Evolutionary conservation across 2,329 filamentous ascomycete genomes (phyloP).

Genomic region (Calycina marina): DNA sequence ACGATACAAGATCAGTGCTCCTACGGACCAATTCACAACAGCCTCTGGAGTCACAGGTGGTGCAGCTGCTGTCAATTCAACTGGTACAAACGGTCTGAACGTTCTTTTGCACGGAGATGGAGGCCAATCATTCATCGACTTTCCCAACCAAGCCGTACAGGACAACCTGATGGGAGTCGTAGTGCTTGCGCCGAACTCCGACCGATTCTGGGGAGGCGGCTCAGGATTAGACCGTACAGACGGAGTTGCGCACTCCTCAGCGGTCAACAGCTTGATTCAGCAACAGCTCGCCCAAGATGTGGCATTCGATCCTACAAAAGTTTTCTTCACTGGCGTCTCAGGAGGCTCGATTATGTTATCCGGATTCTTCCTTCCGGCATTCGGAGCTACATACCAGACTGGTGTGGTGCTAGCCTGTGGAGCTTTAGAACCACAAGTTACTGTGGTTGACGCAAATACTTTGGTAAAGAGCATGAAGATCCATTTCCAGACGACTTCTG

Average conservation of each 20-base stretch:
- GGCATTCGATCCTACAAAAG: constrained; percentile 34
- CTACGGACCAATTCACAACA: constrained; percentile 36
- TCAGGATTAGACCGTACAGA: constrained; percentile 36
- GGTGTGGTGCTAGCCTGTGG: constrained; percentile 43
- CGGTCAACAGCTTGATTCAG: constrained; percentile 36
- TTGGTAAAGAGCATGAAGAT: constrained; percentile 33
- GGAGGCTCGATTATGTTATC: constrained; percentile 38
- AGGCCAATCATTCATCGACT: constrained; percentile 56
- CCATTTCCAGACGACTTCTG: constrained; percentile 40
- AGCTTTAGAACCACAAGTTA: constrained; percentile 36
- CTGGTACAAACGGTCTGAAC: constrained; percentile 33
- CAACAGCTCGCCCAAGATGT: constrained; percentile 35
- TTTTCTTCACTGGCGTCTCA: constrained; percentile 43
- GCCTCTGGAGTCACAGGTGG: constrained; percentile 34
- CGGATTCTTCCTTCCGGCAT: constrained; percentile 42
- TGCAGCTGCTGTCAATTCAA: constrained; percentile 16
- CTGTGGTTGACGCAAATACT: constrained; percentile 28
- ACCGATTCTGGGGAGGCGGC: constrained; percentile 44
- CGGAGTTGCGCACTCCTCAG: constrained; percentile 39
- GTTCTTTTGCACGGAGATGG: constrained; percentile 45
- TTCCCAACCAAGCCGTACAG: constrained; percentile 65
- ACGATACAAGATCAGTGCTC: constrained; percentile 40
- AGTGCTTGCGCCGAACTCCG: constrained; percentile 41
- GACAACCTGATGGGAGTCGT: constrained; percentile 63
- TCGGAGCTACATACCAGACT: constrained; percentile 20